Percentiles rank a stretch among this genome's conserved stretches.
phyloP scores from a whole-genome alignment of 2,329 filamentous ascomycete species.

The Alternaria gansuensis region DNA sequence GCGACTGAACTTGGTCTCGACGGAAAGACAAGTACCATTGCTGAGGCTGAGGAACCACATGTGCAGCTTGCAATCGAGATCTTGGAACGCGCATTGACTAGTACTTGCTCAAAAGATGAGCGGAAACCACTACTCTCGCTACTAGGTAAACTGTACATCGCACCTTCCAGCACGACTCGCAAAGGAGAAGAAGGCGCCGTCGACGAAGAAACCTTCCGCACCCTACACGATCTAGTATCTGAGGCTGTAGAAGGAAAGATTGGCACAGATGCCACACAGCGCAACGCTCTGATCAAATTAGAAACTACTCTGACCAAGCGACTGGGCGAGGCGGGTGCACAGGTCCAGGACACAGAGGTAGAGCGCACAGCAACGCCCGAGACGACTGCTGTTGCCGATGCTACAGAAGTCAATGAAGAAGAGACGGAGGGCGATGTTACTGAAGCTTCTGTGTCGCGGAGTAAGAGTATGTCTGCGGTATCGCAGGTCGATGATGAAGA shows the following conservation, averaged over 20 bases:
- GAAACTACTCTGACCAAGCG: constrained; percentile 62
- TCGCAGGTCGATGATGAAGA: constrained; percentile 21
- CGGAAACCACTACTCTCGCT: constrained; percentile 73
- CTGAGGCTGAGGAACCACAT: constrained; percentile 79
- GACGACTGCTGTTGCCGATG: constrained; percentile 25
- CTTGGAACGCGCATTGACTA: constrained; percentile 74
- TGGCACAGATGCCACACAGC: constrained; percentile 62
- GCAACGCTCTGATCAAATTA: constrained; percentile 65
- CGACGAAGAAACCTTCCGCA: constrained; percentile 37
- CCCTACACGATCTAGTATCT: constrained; percentile 57
- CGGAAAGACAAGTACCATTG: constrained; percentile 63
- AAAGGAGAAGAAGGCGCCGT: constrained; percentile 28
- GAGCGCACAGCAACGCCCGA: constrained; percentile 24
- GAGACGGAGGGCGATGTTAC: constrained; percentile 27
- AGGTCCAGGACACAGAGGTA: constrained; percentile 21
- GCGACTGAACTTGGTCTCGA: constrained; percentile 59
- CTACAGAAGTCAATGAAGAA: constrained; percentile 18
- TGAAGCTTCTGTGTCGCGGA: constrained; percentile 29
- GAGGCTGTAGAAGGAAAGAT: constrained; percentile 61
- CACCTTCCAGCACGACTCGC: constrained; percentile 61
- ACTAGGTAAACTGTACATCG: constrained; percentile 82
- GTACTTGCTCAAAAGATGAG: constrained; percentile 76
- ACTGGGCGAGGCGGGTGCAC: constrained; percentile 51
- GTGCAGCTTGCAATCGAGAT: constrained; percentile 79
- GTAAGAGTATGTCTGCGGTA: constrained; percentile 4